These are phyloP conservation scores for Rubus idaeus DNA, from an alignment of 306 rosid genomes.

Conservation along the genomic window DNA sequence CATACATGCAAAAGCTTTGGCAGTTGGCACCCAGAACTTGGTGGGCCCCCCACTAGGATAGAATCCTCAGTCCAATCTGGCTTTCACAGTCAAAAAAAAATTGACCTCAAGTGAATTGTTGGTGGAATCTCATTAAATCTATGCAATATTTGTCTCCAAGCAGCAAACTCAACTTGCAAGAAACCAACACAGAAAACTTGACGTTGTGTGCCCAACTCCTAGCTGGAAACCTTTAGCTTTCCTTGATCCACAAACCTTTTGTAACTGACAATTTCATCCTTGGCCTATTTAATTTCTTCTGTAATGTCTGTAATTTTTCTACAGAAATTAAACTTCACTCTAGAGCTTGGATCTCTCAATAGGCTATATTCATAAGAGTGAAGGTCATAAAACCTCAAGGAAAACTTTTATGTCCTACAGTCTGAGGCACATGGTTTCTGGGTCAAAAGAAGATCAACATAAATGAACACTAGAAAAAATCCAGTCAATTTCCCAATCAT, in stretches of 20 bases:
- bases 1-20: neutral
- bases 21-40: too few relatives aligned
- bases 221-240: constrained; percentile 1
- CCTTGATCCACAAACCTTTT: neutral
- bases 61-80: neutral
- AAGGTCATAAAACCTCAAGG: neutral
- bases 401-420: neutral
- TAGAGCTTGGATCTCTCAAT: neutral
- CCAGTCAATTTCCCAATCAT: neutral
- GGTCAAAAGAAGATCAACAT: neutral
- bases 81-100: neutral
- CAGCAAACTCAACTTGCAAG: neutral
- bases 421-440: neutral
- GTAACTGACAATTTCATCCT: constrained; percentile 2
- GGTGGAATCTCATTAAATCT: neutral
- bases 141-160: neutral
- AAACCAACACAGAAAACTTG: constrained; percentile 6
- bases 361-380: neutral
- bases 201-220: constrained; percentile 14
- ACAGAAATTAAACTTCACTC: neutral
- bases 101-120: constrained; percentile 1
- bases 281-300: neutral
- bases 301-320: neutral
- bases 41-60: too few relatives aligned
- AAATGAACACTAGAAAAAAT: neutral